phyloP scores from a whole-genome alignment of 164 flowering plant genomes.

The Liriodendron chinense region DNA sequence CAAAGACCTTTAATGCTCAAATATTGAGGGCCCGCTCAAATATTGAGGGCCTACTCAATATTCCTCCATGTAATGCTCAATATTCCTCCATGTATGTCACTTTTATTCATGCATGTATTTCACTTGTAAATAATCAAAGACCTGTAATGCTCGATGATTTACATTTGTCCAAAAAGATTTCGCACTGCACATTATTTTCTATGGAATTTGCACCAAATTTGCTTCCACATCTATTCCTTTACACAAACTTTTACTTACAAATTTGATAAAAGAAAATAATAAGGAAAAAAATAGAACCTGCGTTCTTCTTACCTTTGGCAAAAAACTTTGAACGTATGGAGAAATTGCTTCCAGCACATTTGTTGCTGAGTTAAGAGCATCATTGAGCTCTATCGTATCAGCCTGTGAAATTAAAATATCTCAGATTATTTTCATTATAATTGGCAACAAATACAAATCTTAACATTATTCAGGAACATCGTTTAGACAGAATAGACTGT shows the following conservation, averaged over 20 bases:
- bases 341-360: slow-evolving; percentile 48
- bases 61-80: too few relatives aligned
- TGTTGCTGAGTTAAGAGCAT: slow-evolving; percentile 48
- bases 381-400: slow-evolving; percentile 51
- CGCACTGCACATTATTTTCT: neutral
- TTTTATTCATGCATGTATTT: too few relatives aligned
- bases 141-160: too few relatives aligned
- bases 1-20: too few relatives aligned
- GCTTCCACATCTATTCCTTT: neutral
- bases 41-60: too few relatives aligned
- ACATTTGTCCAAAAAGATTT: too few relatives aligned
- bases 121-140: too few relatives aligned
- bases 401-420: slow-evolving; percentile 33
- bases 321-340: slow-evolving; percentile 34
- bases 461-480: neutral
- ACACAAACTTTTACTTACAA: neutral
- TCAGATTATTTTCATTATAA: neutral
- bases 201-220: neutral
- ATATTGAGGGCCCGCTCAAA: too few relatives aligned
- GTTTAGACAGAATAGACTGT: neutral
- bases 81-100: too few relatives aligned
- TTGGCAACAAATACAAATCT: neutral
- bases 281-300: neutral
- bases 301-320: slow-evolving; percentile 48
- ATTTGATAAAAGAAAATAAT: neutral